Evolutionary conservation across 352 stramenopile species (phyloP), one percentile per base, ranked within the genome.

Genomic region (Phytophthora boehmeriae): DNA sequence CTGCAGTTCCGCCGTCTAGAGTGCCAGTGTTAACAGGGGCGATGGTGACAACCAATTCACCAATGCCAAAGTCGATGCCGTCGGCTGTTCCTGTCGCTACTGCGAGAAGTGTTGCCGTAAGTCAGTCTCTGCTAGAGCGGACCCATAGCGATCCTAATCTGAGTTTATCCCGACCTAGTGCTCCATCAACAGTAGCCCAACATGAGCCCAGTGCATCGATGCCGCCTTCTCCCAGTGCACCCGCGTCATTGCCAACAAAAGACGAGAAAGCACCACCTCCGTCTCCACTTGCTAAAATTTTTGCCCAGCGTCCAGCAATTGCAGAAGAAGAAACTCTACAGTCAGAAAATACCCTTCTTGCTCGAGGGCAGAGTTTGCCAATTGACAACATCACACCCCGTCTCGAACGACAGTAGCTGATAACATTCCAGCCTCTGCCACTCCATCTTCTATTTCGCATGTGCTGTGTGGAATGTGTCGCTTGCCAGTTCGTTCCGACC

Each of bases 391-490:
- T 20, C 20, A n/a, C 19, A 16, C 5, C n/a, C 5, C 43, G 34
- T 2, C 4, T 17, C 34, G 34, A 44, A 44, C 14, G 13, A 4
- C n/a, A 22, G 38, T 4, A 20, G n/a, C 22, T 44, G 13, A 22
- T 22, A 16, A 44, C 4, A 17, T 36, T 38, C 22, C 16, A 3
- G 32, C 43, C n/a, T 28, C 20, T 63, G 19, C 30, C 13, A 17
- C 1, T 56, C 17, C 6, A n/a, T 8, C 50, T 59, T 30, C 46
- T n/a, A 35, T 53, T 5, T 63, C 67, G 4, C 71, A 82, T 32
- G 50, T 77, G 16, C 47, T 80, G 13, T 91, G 82, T 46, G 61
- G 59, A 1, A 57, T 76, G 23, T 91, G 82, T 17, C 71, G 74
- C 2, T 62, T 91, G 2, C 82, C 79, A 1, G 61, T 91, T 25